These are phyloP conservation scores for Alternaria consortialis DNA, from an alignment of 2,329 filamentous ascomycete genomes.

Conservation along the genomic window DNA sequence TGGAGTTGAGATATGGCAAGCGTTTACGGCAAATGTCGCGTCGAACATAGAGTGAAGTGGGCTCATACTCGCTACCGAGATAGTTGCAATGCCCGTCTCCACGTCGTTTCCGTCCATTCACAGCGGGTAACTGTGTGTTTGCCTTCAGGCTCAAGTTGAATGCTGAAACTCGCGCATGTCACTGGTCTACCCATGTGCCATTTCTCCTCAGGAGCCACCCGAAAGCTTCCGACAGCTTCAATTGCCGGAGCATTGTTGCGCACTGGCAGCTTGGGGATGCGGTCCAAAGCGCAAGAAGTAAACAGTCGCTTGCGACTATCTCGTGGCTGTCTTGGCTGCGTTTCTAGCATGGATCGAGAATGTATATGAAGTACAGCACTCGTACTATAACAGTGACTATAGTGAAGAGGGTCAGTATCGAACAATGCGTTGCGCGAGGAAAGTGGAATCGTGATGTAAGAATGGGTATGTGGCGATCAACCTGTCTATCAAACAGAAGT, in stretches of 20 bases:
- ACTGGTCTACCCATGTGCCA: slow-evolving; percentile 45
- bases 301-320: background rate
- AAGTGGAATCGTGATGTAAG: background rate
- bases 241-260: slow-evolving; percentile 8
- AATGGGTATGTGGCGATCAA: background rate
- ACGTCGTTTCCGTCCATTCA: slow-evolving; percentile 15
- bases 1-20: slow-evolving; percentile 19
- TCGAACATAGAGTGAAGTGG: slow-evolving; percentile 19
- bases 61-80: slow-evolving; percentile 19
- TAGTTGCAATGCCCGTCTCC: slow-evolving; percentile 12
- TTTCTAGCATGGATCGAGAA: background rate
- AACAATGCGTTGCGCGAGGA: background rate
- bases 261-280: background rate
- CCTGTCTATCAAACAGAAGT: background rate
- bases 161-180: slow-evolving; percentile 73
- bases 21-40: slow-evolving; percentile 39
- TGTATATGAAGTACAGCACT: background rate
- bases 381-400: background rate
- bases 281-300: slow-evolving; percentile 10
- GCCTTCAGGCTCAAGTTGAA: slow-evolving; percentile 58
- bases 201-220: slow-evolving; percentile 2
- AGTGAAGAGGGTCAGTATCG: background rate
- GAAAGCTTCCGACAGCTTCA: slow-evolving; percentile 4
- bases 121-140: slow-evolving; percentile 13
- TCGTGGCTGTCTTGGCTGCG: background rate